A percentile compares a stretch with the other conserved stretches of the same genome.
Evolutionary conservation across 1,284 basidiomycete species (phyloP).

Genomic region (Rhodotorula mucilaginosa): DNA sequence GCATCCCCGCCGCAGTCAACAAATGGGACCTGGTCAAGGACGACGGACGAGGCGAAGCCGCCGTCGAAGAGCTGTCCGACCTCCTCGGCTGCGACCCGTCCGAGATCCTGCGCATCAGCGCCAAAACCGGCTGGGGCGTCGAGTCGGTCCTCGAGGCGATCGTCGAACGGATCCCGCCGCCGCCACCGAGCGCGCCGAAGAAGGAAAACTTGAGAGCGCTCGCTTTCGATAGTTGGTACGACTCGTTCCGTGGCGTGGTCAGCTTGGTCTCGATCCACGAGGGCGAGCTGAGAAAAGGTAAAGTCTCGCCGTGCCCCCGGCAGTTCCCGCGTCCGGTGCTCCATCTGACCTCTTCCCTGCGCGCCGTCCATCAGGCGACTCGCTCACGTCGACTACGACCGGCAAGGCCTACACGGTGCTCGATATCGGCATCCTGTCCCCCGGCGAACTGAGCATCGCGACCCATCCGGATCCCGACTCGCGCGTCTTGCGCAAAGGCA

Average conservation of each 20-base stretch:
- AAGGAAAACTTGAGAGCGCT: slow-evolving; percentile 59
- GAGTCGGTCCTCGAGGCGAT: slow-evolving; percentile 74
- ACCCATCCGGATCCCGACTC: slow-evolving; percentile 15
- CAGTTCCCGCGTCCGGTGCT: no score
- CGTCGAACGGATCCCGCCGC: slow-evolving; percentile 76
- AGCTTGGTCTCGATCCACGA: slow-evolving; percentile 75
- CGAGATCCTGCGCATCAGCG: slow-evolving; percentile 73
- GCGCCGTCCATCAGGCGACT: slow-evolving; percentile 63
- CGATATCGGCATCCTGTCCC: slow-evolving; percentile 89
- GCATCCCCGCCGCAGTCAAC: slow-evolving; percentile 57
- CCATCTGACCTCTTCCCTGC: not conserved
- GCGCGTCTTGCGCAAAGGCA: slow-evolving; percentile 35
- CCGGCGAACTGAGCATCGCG: slow-evolving; percentile 68
- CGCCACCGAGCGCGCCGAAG: slow-evolving; percentile 34
- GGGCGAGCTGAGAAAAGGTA: slow-evolving; percentile 58
- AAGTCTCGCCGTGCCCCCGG: no score
- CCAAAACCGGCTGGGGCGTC: slow-evolving; percentile 85
- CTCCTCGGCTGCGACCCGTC: slow-evolving; percentile 72
- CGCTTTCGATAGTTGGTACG: slow-evolving; percentile 89
- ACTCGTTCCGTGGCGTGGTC: slow-evolving; percentile 93
- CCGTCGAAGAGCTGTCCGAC: slow-evolving; percentile 65
- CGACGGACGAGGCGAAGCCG: slow-evolving; percentile 35
- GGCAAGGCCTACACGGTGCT: slow-evolving; percentile 88
- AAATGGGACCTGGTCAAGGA: slow-evolving; percentile 42
- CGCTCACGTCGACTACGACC: slow-evolving; percentile 79